These are phyloP conservation scores for Nakazawaea siamensis DNA, from an alignment of 805 yeast genomes.

Conservation along the genomic window DNA sequence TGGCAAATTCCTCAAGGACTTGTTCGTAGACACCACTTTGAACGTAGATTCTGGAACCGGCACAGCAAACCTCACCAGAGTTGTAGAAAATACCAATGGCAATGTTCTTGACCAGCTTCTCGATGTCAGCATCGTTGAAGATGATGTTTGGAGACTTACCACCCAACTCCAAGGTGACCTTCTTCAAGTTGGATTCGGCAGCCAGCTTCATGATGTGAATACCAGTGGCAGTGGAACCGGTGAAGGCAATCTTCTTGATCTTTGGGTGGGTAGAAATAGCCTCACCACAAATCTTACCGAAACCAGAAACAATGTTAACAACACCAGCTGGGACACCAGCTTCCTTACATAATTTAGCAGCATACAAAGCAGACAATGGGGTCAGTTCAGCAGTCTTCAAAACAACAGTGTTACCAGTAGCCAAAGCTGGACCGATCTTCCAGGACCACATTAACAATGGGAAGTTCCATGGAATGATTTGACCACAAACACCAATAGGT, in stretches of 20 bases:
- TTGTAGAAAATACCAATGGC: slow-evolving; percentile 82
- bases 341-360: slow-evolving; percentile 43
- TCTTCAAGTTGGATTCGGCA: slow-evolving; percentile 75
- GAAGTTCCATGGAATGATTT: slow-evolving; percentile 68
- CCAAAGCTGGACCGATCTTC: slow-evolving; percentile 63
- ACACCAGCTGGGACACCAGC: slow-evolving; percentile 63
- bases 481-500: slow-evolving; percentile 66
- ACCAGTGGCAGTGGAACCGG: slow-evolving; percentile 69
- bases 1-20: slow-evolving; percentile 52
- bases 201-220: slow-evolving; percentile 74
- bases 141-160: slow-evolving; percentile 93
- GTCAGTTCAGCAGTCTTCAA: slow-evolving; percentile 61
- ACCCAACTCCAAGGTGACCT: slow-evolving; percentile 90
- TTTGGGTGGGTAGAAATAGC: slow-evolving; percentile 49
- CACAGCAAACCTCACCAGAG: slow-evolving; percentile 95
- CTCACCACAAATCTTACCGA: slow-evolving; percentile 53
- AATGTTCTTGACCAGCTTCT: slow-evolving; percentile 67
- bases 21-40: slow-evolving; percentile 81
- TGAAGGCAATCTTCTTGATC: slow-evolving; percentile 57
- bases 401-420: slow-evolving; percentile 58
- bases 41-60: slow-evolving; percentile 86
- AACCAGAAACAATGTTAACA: slow-evolving; percentile 53
- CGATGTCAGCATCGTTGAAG: slow-evolving; percentile 77
- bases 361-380: slow-evolving; percentile 55
- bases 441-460: slow-evolving; percentile 62